These are phyloP conservation scores for Syzygium jambos DNA, from an alignment of 345 rosid genomes.

Conservation along the genomic window DNA sequence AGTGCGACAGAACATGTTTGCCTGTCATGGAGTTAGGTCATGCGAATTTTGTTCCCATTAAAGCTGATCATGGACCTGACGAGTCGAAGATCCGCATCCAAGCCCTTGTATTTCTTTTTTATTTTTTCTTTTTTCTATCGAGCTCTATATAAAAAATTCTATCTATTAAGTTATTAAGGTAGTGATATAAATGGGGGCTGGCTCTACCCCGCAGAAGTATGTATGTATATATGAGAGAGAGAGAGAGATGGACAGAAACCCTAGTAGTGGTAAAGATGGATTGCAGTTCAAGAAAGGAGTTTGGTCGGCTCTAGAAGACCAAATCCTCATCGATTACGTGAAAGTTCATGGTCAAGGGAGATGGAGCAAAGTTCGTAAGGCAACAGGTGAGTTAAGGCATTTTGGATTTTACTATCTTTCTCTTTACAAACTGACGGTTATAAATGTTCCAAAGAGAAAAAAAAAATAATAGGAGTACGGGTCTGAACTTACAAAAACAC, in stretches of 20 bases:
- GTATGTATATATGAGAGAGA: too few relatives aligned
- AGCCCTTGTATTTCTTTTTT: too few relatives aligned
- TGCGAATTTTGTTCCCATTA: neutral
- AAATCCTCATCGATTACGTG: slow-evolving; percentile 4
- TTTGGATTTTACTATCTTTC: neutral
- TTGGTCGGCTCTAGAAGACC: slow-evolving; percentile 1
- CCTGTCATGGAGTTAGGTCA: neutral
- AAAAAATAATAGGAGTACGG: neutral
- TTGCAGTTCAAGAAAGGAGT: neutral
- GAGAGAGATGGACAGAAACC: slow-evolving; percentile 2
- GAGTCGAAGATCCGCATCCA: too few relatives aligned
- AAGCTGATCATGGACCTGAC: neutral
- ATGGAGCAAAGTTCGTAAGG: neutral
- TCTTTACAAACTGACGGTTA: neutral
- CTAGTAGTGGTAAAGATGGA: neutral
- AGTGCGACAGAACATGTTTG: neutral
- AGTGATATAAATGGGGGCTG: too few relatives aligned
- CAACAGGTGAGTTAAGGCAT: neutral
- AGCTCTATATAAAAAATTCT: too few relatives aligned
- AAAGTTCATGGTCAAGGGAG: slow-evolving; percentile 1
- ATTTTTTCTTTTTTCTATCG: too few relatives aligned
- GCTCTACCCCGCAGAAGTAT: too few relatives aligned
- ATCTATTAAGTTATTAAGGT: too few relatives aligned
- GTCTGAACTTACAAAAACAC: neutral
- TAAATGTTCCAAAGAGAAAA: neutral